Conservation (phyloP, 2,329 filamentous ascomycete genomes). For the Trichoderma atrobrunneum region DNA sequence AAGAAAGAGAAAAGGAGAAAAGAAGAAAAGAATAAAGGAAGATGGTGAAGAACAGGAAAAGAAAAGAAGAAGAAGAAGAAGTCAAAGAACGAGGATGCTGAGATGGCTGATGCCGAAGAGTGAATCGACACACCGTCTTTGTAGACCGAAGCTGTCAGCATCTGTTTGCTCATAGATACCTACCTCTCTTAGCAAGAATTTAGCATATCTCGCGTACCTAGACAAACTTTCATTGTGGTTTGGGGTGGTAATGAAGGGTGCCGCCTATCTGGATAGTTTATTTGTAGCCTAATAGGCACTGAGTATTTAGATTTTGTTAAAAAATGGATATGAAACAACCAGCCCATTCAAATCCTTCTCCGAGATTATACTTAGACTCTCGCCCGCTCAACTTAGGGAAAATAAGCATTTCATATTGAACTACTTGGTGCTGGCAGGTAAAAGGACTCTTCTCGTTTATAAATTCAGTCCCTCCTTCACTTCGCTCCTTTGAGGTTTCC, state of each 20-base stretch:
- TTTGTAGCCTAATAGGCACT: not conserved
- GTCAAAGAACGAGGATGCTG: not conserved
- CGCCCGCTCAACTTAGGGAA: not conserved
- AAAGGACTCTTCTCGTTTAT: not conserved
- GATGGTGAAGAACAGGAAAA: not conserved
- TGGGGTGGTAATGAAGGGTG: not conserved
- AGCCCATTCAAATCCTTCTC: not conserved
- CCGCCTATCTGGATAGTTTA: not conserved
- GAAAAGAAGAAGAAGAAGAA: slow-evolving; percentile 19
- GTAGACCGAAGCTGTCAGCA: not conserved
- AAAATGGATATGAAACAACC: not conserved
- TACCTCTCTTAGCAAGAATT: not conserved
- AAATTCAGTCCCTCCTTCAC: not conserved
- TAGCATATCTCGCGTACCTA: not conserved
- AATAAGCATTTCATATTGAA: not conserved
- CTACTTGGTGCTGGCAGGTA: not conserved
- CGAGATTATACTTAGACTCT: not conserved
- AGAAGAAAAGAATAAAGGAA: not conserved
- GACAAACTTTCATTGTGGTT: not conserved
- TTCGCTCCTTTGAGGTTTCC: not conserved
- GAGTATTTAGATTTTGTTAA: not conserved
- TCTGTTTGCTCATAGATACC: not conserved
- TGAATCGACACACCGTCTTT: not conserved
- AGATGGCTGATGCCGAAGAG: slow-evolving; percentile 7
- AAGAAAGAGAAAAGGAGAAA: slow-evolving; percentile 5